Base-by-base conservation (phyloP, 2,329 filamentous ascomycete species). In the Graphiopsis chlorocephala region DNA sequence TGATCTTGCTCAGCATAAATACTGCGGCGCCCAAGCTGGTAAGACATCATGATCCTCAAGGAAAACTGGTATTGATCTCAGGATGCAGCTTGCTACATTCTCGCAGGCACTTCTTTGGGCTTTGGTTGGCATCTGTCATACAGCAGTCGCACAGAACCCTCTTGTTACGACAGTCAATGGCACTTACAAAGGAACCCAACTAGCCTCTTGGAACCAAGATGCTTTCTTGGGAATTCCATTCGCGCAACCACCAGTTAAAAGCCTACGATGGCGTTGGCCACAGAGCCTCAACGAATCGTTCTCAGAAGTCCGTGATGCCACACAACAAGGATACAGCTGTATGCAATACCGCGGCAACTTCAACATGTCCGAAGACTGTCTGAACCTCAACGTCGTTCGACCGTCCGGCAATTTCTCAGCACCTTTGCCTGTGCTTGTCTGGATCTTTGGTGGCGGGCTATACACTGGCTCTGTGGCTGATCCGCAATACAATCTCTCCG, bases 401-500 rank as follows among this genome's bases (percentile, higher is more conserved):
- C 57, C 64, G 11, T 14, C 61, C 23, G 57, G 29, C 2, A 63
- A 50, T 53, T 17, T 76, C 88, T 23, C 80, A 2, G 71, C 75
- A 6, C 67, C 74, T n/a, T 76, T 88, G 1, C 85, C 85, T 0
- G 83, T 87, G 4, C 81, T 79, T 11, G 78, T 86, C 1, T 89
- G 86, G 86, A 84, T 89, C 29, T 85, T 86, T 67, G 68, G 68
- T 45, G 85, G 85, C 28, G 84, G 83, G 1, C 79, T 85, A 5
- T 62, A 62, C 33, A 55, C 60, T 2, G 60, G 60, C 10, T 62
- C 60, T 0, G 25, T 62, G 48, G 76, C 65, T 4, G 84, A 86
- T 65, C 78, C 82, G 2, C 82, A 86, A 64, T 89, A 89, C 71
- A 88, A 89, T 69, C 77, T 86, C 67, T 84, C 83, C 20, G 84